Evolutionary conservation across 2,329 filamentous ascomycete species (phyloP), one percentile per base, ranked within the genome.

Genomic region (Elsinoe ampelina): DNA sequence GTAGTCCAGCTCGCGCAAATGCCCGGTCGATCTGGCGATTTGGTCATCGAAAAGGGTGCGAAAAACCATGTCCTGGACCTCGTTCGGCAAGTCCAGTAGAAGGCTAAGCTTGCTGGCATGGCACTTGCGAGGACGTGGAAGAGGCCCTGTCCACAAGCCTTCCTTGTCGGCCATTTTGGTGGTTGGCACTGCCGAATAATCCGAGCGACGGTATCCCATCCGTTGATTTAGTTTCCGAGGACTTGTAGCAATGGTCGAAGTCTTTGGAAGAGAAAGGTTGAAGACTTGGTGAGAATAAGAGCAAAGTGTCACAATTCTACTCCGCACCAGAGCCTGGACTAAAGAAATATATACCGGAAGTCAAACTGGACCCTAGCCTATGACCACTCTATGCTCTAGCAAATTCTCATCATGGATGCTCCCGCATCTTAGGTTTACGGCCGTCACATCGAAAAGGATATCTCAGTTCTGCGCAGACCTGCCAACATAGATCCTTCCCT

Each of bases 401-500:
- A 8, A 22, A 20, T 52, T 34, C 36, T 38, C 17, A 52, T 52
- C 32, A 52, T 52, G 10, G 41, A 26, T 52, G 26, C 19, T 13
- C 11, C n/a, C 19, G 19, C 48, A 52, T 38, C 32, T 11, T n/a
- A n/a, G n/a, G n/a, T n/a, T 38, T 39, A 11, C 41, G 20, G 20
- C 19, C 41, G 41, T 45, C 41, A 45, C 26, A 45, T 45, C 4
- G 10, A 45, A 19, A 45, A 7, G 41, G 41, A 13, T 13, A 26
- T 12, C 26, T 22, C 30, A 45, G n/a, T 45, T 45, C 47, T 51
- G 34, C 17, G 34, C 50, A 17, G 54, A 42, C 38, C 30, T 48
- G 15, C 54, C 54, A 15, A 47, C 32, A 17, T 48, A 56, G 5
- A 56, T 32, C 15, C 54, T 56, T 17, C 54, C 54, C 54, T 56